A percentile compares a stretch with the other conserved stretches of the same genome.
Evolutionary conservation across 805 yeast species (phyloP).

Genomic region (Metschnikowia cubensis): DNA sequence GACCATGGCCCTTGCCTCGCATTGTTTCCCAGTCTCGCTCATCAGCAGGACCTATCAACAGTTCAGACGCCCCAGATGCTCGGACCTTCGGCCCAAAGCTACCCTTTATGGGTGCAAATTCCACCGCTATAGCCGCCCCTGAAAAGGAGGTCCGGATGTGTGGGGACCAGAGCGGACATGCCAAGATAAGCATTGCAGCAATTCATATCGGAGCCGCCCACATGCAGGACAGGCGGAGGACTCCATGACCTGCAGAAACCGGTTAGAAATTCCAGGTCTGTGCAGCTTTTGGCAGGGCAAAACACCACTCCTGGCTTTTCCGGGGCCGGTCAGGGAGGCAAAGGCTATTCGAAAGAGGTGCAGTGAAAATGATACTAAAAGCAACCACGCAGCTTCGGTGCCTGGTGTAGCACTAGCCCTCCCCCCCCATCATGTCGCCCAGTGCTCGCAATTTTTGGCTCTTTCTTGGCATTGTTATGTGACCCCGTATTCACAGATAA

Average conservation of each 20-base stretch:
- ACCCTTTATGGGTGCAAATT: not conserved
- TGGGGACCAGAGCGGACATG: not conserved
- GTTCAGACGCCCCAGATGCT: no score
- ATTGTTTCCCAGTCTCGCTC: no score
- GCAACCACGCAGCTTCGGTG: not conserved
- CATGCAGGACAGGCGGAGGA: not conserved
- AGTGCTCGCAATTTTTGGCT: slow-evolving; percentile 1
- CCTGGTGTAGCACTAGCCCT: not conserved
- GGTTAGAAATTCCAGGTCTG: not conserved
- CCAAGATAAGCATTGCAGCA: slow-evolving; percentile 5
- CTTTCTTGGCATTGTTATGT: slow-evolving; percentile 2
- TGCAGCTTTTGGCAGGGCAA: not conserved
- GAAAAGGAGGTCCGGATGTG: not conserved
- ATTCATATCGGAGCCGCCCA: not conserved
- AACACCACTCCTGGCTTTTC: not conserved
- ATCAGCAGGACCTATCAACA: no score
- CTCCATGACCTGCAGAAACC: not conserved
- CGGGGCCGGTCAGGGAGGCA: no score
- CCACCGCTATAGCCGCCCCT: not conserved
- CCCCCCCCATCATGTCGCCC: not conserved
- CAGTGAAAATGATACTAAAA: not conserved
- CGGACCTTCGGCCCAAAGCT: no score
- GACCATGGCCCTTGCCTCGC: no score
- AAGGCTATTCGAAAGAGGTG: no score
- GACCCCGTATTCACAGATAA: not conserved